Evolutionary conservation across 208 protist genomes (phyloP), one percentile per base, ranked within the genome.

Genomic region (Leishmania mexicana): DNA sequence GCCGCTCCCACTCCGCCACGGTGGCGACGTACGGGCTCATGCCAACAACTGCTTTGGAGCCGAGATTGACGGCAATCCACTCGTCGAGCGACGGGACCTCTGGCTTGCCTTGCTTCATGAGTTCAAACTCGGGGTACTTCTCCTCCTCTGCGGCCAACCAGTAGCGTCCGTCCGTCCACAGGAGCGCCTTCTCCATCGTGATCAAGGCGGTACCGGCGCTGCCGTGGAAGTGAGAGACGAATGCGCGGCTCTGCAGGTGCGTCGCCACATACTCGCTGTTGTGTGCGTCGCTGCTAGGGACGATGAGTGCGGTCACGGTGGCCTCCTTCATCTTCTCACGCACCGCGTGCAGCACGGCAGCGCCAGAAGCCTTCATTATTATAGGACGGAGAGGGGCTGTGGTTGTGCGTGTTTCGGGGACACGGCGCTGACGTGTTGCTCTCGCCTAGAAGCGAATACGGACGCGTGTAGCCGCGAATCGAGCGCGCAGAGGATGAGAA

Each of bases 111-210:
- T 92, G 83, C 79, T 94, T 95, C 97, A 98, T 98, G 65, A 98
- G 87, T 54, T 88, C 57, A 80, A 94, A 98, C 81, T 93, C 89
- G 1, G 87, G 78, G 81, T 93, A 95, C 17, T 99, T 81, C 81
- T 97, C 77, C 49, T 94, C 74, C 58, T 86, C 89, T 1, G 98
- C 99, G 75, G 99, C 98, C 38, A 98, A 62, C 88, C 95, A 99
- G 90, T 99, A 99, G 45, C 99, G 96, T 7, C 98, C 99, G 83
- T 99, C 99, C 4, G 99, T 99, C 98, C 98, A 99, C 24, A 99
- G 78, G 49, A 99, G 88, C 10, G 97, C 96, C 51, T 93, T 82
- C 7, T 93, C 85, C 82, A 88, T 75, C 31, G 92, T 96, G 70
- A 98, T 88, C 42, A 97, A 72, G 51, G 89, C 92, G 24, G 90